Evolutionary conservation across 441 rosid genomes (phyloP), one percentile per base, ranked within the genome.

Genomic region (Populus hybrid): DNA sequence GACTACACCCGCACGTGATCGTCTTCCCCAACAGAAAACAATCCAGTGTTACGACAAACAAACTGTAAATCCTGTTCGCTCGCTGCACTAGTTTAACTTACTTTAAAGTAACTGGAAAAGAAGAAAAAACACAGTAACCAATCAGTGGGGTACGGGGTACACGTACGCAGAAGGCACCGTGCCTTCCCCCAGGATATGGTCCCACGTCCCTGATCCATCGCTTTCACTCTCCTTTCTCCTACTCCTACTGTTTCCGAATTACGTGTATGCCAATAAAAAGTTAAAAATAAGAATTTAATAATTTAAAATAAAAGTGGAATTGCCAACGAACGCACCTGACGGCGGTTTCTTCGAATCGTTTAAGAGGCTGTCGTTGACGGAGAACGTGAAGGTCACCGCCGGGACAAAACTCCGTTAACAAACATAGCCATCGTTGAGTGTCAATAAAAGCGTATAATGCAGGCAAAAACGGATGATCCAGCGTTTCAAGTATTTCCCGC

Each of bases 301-400:
- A 67, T 77, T 72, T 72, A 9, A 16, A 78, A 78, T 67, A 42
- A 73, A 73, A 46, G 67, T 14, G 63, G 8, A 42, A 30, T 8
- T 8, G 69, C 28, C 68, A 78, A 81, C 85, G 76, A 16, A 85
- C 83, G 76, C 75, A 93, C 97, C 98, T 92, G 84, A 95, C 93
- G 88, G 98, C 92, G 81, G 93, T 80, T 84, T 92, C 97, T 63
- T 90, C 90, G 79, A 95, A 93, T n/a, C 97, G 95, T 81, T 89
- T 93, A 77, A 75, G 78, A 9, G 89, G 86, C 81, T 90, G 97
- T 78, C 92, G 93, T 74, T 93, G 98, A 67, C 98, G 97, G 88
- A 95, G 98, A 68, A 95, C 94, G 78, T 95, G 98, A 69, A 95
- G 95, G 87, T 94, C 98, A 21, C 98, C 99, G 79, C 98, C 97